A percentile compares a stretch with the other conserved stretches of the same genome.
Evolutionary conservation across 2,329 filamentous ascomycete species (phyloP).

Genomic region (Diaporthe sp.): DNA sequence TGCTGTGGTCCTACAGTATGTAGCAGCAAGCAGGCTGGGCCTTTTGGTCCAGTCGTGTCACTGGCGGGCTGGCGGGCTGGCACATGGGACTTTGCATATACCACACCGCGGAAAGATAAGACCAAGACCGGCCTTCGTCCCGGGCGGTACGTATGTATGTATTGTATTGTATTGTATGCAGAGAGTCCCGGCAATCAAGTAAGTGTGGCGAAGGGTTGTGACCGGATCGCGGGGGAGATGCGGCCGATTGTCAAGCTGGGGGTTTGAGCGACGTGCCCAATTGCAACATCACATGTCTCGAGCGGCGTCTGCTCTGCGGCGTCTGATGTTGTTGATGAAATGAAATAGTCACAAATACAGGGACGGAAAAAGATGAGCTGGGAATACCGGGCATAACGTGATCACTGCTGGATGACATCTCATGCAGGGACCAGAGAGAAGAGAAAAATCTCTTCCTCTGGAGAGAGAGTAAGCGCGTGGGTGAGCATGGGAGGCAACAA

Average conservation of each 20-base stretch:
- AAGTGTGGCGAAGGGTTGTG: not conserved
- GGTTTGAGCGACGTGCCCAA: not conserved
- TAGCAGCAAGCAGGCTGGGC: too few relatives aligned
- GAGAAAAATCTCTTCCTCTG: not conserved
- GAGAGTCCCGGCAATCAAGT: not conserved
- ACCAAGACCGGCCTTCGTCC: not conserved
- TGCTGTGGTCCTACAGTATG: not conserved
- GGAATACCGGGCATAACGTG: conserved; percentile 4
- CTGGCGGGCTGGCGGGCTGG: too few relatives aligned
- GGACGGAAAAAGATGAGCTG: not conserved
- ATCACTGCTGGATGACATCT: not conserved
- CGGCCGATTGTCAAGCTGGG: not conserved
- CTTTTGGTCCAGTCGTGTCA: not conserved
- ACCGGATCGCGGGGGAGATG: not conserved
- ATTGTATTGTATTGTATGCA: not conserved
- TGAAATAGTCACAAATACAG: too few relatives aligned
- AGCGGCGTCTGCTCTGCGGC: too few relatives aligned
- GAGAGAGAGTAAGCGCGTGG: not conserved
- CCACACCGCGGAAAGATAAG: too few relatives aligned
- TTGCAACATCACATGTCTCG: conserved; percentile 11
- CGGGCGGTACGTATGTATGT: not conserved
- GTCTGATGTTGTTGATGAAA: not conserved
- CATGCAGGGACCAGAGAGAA: conserved; percentile 8
- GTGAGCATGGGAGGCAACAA: not conserved
- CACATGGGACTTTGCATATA: too few relatives aligned